Evolutionary conservation across 768 basidiomycete genomes (phyloP).

Genomic region (Amanita inopinata): DNA sequence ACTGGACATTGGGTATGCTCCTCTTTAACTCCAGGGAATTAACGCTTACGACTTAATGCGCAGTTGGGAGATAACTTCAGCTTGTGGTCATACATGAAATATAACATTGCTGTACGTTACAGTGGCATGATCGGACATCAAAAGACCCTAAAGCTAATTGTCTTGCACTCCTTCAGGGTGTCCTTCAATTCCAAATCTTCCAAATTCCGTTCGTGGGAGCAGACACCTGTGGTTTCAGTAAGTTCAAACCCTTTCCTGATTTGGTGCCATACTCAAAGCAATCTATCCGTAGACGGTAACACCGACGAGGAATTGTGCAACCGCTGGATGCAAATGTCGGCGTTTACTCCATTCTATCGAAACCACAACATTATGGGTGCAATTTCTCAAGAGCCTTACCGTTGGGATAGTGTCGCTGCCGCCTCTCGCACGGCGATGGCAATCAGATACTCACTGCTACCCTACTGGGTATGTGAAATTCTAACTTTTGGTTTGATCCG

Average conservation of each 20-base stretch:
- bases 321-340: constrained; percentile 82
- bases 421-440: constrained; percentile 64
- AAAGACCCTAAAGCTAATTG: constrained; percentile 5
- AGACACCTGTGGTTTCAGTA: constrained; percentile 63
- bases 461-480: constrained; percentile 60
- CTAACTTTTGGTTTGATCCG: constrained; percentile 1
- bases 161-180: constrained; percentile 34
- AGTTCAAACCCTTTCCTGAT: constrained; percentile 15
- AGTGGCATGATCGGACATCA: constrained; percentile 11
- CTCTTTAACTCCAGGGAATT: not conserved
- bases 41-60: not conserved
- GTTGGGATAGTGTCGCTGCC: constrained; percentile 73
- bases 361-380: constrained; percentile 66
- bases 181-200: constrained; percentile 78
- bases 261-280: constrained; percentile 11
- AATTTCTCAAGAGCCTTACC: constrained; percentile 70
- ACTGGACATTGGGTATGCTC: constrained; percentile 58
- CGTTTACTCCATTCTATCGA: constrained; percentile 74
- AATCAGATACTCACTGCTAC: constrained; percentile 62
- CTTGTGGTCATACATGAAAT: constrained; percentile 62
- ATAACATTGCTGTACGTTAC: constrained; percentile 38
- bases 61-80: constrained; percentile 73
- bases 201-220: constrained; percentile 80
- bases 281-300: constrained; percentile 33
- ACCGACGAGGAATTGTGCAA: constrained; percentile 76